Base-by-base conservation (phyloP, 2,329 filamentous ascomycete genomes). In the Fusarium oxysporum region DNA sequence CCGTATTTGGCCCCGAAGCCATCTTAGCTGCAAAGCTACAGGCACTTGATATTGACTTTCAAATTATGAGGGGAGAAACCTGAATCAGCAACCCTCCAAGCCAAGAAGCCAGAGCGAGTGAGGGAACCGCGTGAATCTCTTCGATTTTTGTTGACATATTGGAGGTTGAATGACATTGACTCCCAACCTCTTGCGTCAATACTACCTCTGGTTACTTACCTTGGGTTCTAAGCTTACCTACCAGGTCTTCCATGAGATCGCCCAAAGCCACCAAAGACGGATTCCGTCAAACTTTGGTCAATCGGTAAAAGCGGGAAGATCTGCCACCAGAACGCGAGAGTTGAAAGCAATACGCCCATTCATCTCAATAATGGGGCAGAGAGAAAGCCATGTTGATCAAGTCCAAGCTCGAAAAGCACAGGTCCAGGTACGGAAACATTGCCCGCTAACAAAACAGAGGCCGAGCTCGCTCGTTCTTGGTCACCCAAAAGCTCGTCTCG, bases 11-110 rank as follows among this genome's bases (percentile, higher is more conserved):
- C 47, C 45, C 72, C 72, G 54, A 67, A 73, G 60, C 53, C 69
- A 74, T 69, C 48, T 72, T 74, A 74, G 71, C 41, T 72, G 64
- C 57, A 70, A 72, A 69, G 65, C 71, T 74, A 74, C 65, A 70
- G 64, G 53, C 40, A 54, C 37, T 69, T 71, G 47, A 73, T 67
- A 74, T 74, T 74, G 58, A 62, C 70, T 74, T 53, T 62, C 62
- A 51, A 59, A 71, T 73, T 73, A 62, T 74, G 58, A 69, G 63
- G 67, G 73, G 66, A 71, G 55, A 41, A 38, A 51, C 66, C 70
- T 73, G 70, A 73, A 73, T 73, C 70, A 73, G 58, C 23, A 73
- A 65, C 70, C 65, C 65, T 70, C 70, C 62, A 35, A 64, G 55
- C 62, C 55, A 66, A 67, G 38, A 50, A 38, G 19, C 57, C 65